These are phyloP conservation scores for Jackrogersella minutella DNA, from an alignment of 495 filamentous ascomycete genomes.

Conservation along the genomic window DNA sequence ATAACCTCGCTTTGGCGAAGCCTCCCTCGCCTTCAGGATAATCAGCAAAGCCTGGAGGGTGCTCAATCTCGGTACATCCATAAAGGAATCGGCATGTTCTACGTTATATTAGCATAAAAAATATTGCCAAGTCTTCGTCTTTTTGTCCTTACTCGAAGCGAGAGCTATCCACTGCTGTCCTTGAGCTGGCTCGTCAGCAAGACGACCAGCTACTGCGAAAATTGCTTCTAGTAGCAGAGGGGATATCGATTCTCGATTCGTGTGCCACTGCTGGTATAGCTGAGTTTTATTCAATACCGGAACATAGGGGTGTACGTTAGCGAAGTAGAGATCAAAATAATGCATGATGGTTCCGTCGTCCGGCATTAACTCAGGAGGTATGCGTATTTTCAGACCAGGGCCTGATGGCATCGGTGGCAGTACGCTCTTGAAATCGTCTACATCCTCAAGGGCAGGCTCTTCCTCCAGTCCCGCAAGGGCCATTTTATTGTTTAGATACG, in stretches of 20 bases:
- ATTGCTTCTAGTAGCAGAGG: slow-evolving; percentile 92
- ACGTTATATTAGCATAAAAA: slow-evolving; percentile 14
- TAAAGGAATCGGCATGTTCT: slow-evolving; percentile 96
- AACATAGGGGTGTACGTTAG: slow-evolving; percentile 94
- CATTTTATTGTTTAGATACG: slow-evolving; percentile 81
- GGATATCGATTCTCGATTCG: slow-evolving; percentile 84
- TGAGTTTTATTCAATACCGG: slow-evolving; percentile 86
- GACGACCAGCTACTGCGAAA: slow-evolving; percentile 88
- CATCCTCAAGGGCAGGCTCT: slow-evolving; percentile 79
- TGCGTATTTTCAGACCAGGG: slow-evolving; percentile 79
- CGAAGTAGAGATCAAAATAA: slow-evolving; percentile 93
- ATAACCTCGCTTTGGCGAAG: slow-evolving; percentile 90
- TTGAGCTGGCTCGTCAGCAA: slow-evolving; percentile 82
- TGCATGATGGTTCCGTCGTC: slow-evolving; percentile 80
- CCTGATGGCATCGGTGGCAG: slow-evolving; percentile 72
- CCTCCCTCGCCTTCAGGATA: slow-evolving; percentile 89
- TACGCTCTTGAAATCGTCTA: slow-evolving; percentile 67
- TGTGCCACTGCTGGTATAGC: slow-evolving; percentile 93
- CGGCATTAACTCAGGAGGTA: slow-evolving; percentile 95
- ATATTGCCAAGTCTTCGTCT: neutral
- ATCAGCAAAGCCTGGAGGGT: slow-evolving; percentile 93
- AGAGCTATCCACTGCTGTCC: slow-evolving; percentile 95
- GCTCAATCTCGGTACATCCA: slow-evolving; percentile 91
- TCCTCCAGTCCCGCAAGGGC: slow-evolving; percentile 63
- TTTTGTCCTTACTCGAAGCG: slow-evolving; percentile 75